These are phyloP conservation scores for Vigna hirtella DNA, from an alignment of 306 rosid genomes.

Conservation along the genomic window DNA sequence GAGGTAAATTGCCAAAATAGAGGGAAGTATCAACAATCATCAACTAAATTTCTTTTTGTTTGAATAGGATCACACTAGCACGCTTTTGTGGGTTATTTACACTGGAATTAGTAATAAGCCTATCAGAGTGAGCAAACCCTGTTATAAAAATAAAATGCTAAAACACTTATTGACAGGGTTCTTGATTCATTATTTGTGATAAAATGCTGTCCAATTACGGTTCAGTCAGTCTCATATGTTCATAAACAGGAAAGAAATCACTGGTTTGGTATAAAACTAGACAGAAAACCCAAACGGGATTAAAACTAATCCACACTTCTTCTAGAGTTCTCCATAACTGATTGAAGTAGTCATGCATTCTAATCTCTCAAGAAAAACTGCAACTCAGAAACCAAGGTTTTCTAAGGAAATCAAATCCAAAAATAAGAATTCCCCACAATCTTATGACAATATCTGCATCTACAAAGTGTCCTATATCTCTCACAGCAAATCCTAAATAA, in stretches of 20 bases:
- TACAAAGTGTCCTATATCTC: too few relatives aligned
- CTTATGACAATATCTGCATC: neutral
- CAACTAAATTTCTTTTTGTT: slow-evolving; percentile 16
- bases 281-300: slow-evolving; percentile 13
- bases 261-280: slow-evolving; percentile 6
- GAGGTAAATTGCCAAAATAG: slow-evolving; percentile 7
- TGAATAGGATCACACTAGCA: slow-evolving; percentile 34
- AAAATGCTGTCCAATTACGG: neutral
- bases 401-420: neutral
- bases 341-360: neutral
- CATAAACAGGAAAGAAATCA: slow-evolving; percentile 1
- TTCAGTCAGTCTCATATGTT: slow-evolving; percentile 6
- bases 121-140: slow-evolving; percentile 25
- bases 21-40: slow-evolving; percentile 16
- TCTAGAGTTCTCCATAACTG: neutral
- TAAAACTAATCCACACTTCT: neutral
- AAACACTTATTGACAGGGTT: neutral
- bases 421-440: neutral
- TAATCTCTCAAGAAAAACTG: neutral
- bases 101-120: slow-evolving; percentile 35
- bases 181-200: neutral
- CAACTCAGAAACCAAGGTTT: neutral
- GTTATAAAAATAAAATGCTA: neutral
- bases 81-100: slow-evolving; percentile 30
- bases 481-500: too few relatives aligned